Evolutionary conservation across 129 eudicot genomes (phyloP).

Genomic region (Flaveria trinervia): DNA sequence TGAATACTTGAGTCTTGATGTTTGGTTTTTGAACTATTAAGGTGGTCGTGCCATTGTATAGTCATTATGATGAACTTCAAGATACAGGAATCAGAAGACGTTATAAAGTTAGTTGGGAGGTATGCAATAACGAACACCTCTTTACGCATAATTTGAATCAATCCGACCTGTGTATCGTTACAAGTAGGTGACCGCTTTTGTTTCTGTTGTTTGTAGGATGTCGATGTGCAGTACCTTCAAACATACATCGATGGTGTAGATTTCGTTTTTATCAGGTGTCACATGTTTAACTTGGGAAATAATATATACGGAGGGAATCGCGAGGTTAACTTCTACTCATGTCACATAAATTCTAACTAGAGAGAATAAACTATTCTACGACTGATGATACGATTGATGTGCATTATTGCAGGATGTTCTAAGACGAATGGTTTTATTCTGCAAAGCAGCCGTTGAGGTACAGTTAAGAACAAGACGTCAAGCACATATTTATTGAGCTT

Average conservation of each 20-base stretch:
- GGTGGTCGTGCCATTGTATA: conserved; percentile 84
- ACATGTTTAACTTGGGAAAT: conserved; percentile 60
- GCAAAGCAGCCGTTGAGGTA: conserved; percentile 99
- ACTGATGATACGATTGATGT: not conserved
- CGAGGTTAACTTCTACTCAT: conserved; percentile 47
- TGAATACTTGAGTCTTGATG: not conserved
- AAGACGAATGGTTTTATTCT: conserved; percentile 87
- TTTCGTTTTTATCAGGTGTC: conserved; percentile 79
- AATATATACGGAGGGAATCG: conserved; percentile 88
- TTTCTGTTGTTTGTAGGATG: conserved; percentile 55
- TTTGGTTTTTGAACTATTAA: conserved; percentile 15
- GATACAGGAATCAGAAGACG: conserved; percentile 73
- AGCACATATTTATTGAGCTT: not conserved
- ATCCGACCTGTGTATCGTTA: not conserved
- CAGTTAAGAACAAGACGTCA: conserved; percentile 6
- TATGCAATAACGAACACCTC: conserved; percentile 30
- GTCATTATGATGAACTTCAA: conserved; percentile 64
- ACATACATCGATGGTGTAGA: conserved; percentile 87
- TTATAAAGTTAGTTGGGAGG: conserved; percentile 78
- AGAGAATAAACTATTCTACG: not conserved
- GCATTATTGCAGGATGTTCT: conserved; percentile 68
- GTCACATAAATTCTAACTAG: not conserved
- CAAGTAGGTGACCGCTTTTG: conserved; percentile 23
- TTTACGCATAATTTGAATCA: not conserved
- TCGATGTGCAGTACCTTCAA: conserved; percentile 81